A percentile compares a stretch with the other conserved stretches of the same genome.
Conservation (phyloP, 1,284 basidiomycete species). For the Ustilago shanxiensis region DNA sequence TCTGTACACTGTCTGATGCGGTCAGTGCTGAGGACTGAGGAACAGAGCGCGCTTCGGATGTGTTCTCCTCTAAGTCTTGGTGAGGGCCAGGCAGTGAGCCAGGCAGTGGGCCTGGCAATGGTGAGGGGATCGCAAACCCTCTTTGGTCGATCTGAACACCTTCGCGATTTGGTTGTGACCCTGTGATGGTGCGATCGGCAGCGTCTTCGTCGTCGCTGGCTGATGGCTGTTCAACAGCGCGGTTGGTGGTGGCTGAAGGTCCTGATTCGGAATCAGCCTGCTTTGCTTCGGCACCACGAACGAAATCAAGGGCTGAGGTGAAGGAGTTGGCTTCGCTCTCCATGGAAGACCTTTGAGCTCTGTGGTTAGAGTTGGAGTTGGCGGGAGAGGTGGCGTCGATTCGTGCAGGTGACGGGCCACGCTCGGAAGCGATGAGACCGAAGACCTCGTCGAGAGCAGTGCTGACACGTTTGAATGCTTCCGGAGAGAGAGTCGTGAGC, state of each 20-base stretch:
- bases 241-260: not conserved
- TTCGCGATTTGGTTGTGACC: conserved; percentile 12
- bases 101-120: conserved; percentile 7
- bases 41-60: conserved; percentile 7
- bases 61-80: not conserved
- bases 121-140: conserved; percentile 13
- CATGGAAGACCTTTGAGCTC: conserved; percentile 28
- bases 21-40: conserved; percentile 3
- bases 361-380: conserved; percentile 1
- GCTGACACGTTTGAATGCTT: conserved; percentile 64
- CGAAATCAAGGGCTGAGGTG: conserved; percentile 47
- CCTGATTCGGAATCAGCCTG: not conserved
- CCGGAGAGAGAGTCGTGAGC: conserved; percentile 55
- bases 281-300: conserved; percentile 12
- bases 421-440: conserved; percentile 49
- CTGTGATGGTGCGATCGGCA: conserved; percentile 23
- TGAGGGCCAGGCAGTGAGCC: conserved; percentile 9
- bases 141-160: conserved; percentile 23
- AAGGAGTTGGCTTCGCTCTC: conserved; percentile 57
- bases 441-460: conserved; percentile 64
- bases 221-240: not conserved
- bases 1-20: conserved; percentile 23
- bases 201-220: conserved; percentile 11
- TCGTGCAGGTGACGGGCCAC: conserved; percentile 12
- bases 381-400: not conserved